phyloP scores from a whole-genome alignment of 2,329 filamentous ascomycete genomes.

The Rugonectria rugulosa region DNA sequence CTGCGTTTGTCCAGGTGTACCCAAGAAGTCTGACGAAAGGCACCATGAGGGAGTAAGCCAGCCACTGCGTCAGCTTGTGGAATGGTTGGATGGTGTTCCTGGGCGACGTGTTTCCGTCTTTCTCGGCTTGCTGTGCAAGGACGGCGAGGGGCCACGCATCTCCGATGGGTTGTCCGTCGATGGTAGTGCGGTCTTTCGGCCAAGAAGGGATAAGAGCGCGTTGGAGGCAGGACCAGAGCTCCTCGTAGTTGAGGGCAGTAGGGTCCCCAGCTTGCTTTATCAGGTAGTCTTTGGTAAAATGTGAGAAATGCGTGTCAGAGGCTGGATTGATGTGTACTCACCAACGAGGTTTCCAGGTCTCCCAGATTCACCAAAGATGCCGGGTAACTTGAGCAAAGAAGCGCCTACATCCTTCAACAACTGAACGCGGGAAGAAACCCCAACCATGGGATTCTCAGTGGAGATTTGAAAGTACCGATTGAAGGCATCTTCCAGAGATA shows the following conservation, averaged over 20 bases:
- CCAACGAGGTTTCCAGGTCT: conserved; percentile 58
- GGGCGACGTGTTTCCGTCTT: conserved; percentile 1
- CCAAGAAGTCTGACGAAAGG: conserved; percentile 63
- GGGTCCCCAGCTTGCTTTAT: conserved; percentile 37
- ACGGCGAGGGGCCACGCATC: conserved; percentile 57
- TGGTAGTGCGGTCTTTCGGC: conserved; percentile 60
- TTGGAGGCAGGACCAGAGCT: conserved; percentile 54
- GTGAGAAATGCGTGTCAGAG: background rate
- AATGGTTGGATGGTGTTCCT: conserved; percentile 55
- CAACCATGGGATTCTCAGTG: conserved; percentile 53
- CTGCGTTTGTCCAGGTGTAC: conserved; percentile 58
- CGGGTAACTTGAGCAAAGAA: conserved; percentile 47
- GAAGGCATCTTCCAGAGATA: conserved; percentile 45
- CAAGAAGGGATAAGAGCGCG: conserved; percentile 55
- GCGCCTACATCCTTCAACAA: conserved; percentile 52
- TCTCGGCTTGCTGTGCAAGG: conserved; percentile 19
- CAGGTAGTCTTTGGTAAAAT: conserved; percentile 48
- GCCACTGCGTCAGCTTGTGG: conserved; percentile 75
- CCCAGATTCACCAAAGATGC: conserved; percentile 51
- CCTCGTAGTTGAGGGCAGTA: conserved; percentile 46
- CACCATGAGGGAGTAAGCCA: conserved; percentile 76
- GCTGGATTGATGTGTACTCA: conserved; percentile 34
- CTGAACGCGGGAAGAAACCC: conserved; percentile 51
- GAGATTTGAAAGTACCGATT: conserved; percentile 53
- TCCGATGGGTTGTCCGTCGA: conserved; percentile 53